Base-by-base conservation (phyloP, 371 early-diverging fungal species). In the Apophysomyces trapeziformis region DNA sequence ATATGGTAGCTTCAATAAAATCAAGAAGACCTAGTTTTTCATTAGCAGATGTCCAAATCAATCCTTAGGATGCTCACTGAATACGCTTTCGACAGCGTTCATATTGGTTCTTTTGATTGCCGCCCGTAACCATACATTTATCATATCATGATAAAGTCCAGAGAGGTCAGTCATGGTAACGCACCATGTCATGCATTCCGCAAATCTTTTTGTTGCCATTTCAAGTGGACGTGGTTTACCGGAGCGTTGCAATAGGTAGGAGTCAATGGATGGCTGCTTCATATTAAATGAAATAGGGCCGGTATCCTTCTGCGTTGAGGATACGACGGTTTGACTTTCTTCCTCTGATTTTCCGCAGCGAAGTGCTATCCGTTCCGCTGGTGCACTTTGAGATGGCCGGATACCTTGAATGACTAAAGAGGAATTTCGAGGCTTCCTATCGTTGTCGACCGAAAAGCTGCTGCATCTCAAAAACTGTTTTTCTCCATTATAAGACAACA, bases 81-180 rank as follows among this genome's bases (percentile, higher is more conserved):
- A 87, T 12, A 85, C 82, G 36, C 84, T 82, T 65, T 82, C 84
- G 2, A 81, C 80, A 46, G 76, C 80, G 50, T 77, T 78, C 26
- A 85, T 66, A 6, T 79, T 75, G 4, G 86, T 85, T 38, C 60
- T 78, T 54, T 78, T 85, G 11, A 83, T 75, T 9, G 78, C 83
- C 7, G 80, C 66, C n/a, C 82, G 75, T 38, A 87, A 71, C 85
- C 85, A 87, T 38, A 82, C 72, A 65, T 85, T 85, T 35, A 82
- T 58, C 85, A 85, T 85, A 5, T 84, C 84, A 35, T 82, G 75
- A 65, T 76, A 87, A 7, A 83, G 63, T 18, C 71, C 73, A 35
- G n/a, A 9, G 12, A 41, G 50, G 16, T 74, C 75, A 4, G 73
- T 68, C 35, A 68, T 70, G 39, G 74, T 69, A 21, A 78, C 72